Conservation (phyloP, 768 basidiomycete species). For the Leccinum olivaceopallidum region DNA sequence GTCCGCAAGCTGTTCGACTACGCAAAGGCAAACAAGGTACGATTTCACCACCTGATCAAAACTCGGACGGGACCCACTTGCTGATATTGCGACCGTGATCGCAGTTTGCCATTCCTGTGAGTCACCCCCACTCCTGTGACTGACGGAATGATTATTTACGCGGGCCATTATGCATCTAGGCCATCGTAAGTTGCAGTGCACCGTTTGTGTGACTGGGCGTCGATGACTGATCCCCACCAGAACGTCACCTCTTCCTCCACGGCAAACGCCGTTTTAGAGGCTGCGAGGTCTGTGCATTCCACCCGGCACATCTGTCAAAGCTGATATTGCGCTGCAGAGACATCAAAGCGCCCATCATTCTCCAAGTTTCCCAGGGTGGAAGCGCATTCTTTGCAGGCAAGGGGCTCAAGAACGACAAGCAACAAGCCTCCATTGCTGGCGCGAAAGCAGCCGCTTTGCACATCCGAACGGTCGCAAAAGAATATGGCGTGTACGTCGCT, state of each 20-base stretch:
- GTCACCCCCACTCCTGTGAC: slow-evolving; percentile 29
- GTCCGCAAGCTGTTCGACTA: slow-evolving; percentile 95
- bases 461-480: slow-evolving; percentile 81
- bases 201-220: neutral
- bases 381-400: slow-evolving; percentile 96
- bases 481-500: slow-evolving; percentile 84
- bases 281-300: slow-evolving; percentile 64
- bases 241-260: slow-evolving; percentile 97
- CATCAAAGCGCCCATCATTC: slow-evolving; percentile 95
- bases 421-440: slow-evolving; percentile 93
- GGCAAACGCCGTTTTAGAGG: slow-evolving; percentile 93
- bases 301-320: slow-evolving; percentile 4
- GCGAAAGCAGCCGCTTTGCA: slow-evolving; percentile 92
- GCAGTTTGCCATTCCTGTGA: slow-evolving; percentile 84
- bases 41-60: neutral
- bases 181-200: slow-evolving; percentile 60
- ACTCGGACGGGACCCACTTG: neutral
- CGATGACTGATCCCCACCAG: slow-evolving; percentile 39
- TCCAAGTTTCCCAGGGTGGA: slow-evolving; percentile 98
- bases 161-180: slow-evolving; percentile 41
- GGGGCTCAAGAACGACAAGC: slow-evolving; percentile 91
- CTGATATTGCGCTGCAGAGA: slow-evolving; percentile 52
- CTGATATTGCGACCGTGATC: slow-evolving; percentile 16
- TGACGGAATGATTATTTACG: neutral
- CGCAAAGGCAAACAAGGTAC: slow-evolving; percentile 84